Evolutionary conservation across 140 eudicot species (phyloP), one percentile per base, ranked within the genome.

Genomic region (Senecio squalidus): DNA sequence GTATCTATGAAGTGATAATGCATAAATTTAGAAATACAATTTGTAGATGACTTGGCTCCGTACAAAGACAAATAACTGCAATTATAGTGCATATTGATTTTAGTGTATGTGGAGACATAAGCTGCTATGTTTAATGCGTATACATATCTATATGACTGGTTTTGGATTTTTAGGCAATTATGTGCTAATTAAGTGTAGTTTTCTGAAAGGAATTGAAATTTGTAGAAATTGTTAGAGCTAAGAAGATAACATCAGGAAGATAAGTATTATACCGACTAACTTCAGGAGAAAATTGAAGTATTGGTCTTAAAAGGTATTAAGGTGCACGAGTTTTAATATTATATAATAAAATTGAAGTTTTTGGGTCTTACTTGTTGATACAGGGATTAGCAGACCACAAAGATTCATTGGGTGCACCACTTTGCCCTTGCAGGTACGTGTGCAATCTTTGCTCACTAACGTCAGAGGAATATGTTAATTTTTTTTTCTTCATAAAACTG

Each of bases 301-400:
- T 52, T 18, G n/a, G 58, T 2, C 27, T 7, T 26, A 25, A 6
- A 27, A 5, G 9, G 31, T 24, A 49, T 22, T 23, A 49, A n/a
- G 17, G 25, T 30, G 38, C n/a, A 20, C 5, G 9, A 18, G 9
- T 27, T 33, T 46, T 28, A 28, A 18, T 62, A 9, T 62, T 21
- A 62, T 14, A 17, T 25, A 4, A 31, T 52, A 58, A 24, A 26
- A 9, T 58, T 34, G 23, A 58, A 36, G 25, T 13, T 40, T 52
- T 53, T 44, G 48, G 10, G 41, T 24, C 25, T 41, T 17, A 9
- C 30, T 24, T 31, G 9, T 52, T 48, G 39, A 45, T 50, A 49
- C 77, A 86, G 95, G 95, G 95, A 38, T 66, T 86, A 68, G 95
- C 95, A 22, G 95, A 86, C 58, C 92, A 86, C 80, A 86, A 74